These are phyloP conservation scores for Pleurotus tuoliensis DNA, from an alignment of 768 basidiomycete species.

Conservation along the genomic window DNA sequence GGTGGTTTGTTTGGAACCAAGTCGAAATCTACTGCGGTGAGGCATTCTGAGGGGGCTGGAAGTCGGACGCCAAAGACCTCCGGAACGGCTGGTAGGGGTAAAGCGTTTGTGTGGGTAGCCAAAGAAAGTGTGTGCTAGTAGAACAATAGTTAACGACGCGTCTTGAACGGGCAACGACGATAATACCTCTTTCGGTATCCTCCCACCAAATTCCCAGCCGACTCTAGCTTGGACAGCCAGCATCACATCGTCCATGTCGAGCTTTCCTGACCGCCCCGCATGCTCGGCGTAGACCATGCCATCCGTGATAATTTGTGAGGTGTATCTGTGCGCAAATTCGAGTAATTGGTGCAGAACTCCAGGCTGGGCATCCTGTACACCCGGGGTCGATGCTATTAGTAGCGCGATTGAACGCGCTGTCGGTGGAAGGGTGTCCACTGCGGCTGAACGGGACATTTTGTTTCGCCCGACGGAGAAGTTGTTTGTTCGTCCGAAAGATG, in stretches of 20 bases:
- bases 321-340: constrained; percentile 84
- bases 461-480: constrained; percentile 10
- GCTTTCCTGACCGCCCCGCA: constrained; percentile 70
- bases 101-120: constrained; percentile 79
- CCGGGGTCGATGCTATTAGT: constrained; percentile 76
- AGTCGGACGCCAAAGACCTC: constrained; percentile 86
- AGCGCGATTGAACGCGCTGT: constrained; percentile 83
- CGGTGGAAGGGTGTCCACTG: constrained; percentile 71
- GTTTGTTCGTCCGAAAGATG: constrained; percentile 10
- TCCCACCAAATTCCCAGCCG: constrained; percentile 89
- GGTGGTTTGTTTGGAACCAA: constrained; percentile 83
- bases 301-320: constrained; percentile 78
- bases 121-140: constrained; percentile 71
- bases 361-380: constrained; percentile 83
- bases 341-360: constrained; percentile 84
- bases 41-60: constrained; percentile 65
- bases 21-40: constrained; percentile 82
- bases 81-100: constrained; percentile 77
- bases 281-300: constrained; percentile 87
- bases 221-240: constrained; percentile 85
- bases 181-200: constrained; percentile 83
- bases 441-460: constrained; percentile 33
- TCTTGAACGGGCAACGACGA: not conserved
- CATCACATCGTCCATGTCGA: constrained; percentile 79
- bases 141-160: not conserved